These are phyloP conservation scores for Vitis vinifera DNA, from an alignment of 164 flowering plant genomes.

Conservation along the genomic window ASM3070453v1 NC_081821.1:10393501-10394000, in stretches of 20 bases:
- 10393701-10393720: background rate
- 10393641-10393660: constrained; percentile 28
- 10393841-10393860: constrained; percentile 6
- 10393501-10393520: too few relatives aligned
- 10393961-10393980: constrained; percentile 17
- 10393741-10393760: background rate
- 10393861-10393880: background rate
- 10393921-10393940: constrained; percentile 19
- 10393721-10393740: background rate
- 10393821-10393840: constrained; percentile 1
- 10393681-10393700: too few relatives aligned
- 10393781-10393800: constrained; percentile 7
- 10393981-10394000: constrained; percentile 26
- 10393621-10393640: constrained; percentile 29
- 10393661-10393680: background rate
- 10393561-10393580: too few relatives aligned
- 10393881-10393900: constrained; percentile 16
- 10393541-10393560: too few relatives aligned
- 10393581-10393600: too few relatives aligned
- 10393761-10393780: constrained; percentile 33
- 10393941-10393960: constrained; percentile 29
- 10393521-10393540: too few relatives aligned
- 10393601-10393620: background rate
- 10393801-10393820: constrained; percentile 3
- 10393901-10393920: constrained; percentile 21